Percentiles rank a stretch among this genome's conserved stretches.
Conservation (phyloP, 2,329 filamentous ascomycete species). For the Penicillium sp. region DNA sequence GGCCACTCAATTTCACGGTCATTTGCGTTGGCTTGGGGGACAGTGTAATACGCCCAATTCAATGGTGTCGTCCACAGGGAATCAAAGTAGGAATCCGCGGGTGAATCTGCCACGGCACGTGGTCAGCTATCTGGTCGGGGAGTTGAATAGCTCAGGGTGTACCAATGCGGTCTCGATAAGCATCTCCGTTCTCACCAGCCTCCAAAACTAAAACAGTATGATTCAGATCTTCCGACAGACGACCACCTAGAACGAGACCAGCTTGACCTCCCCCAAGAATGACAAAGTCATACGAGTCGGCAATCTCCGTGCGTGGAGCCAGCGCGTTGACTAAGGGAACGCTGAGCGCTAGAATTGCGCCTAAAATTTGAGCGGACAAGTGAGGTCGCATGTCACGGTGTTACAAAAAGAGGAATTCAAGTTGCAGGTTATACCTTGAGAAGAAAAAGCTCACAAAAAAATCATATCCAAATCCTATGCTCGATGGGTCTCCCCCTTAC, state of each 20-base stretch:
- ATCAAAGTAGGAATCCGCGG: conserved; percentile 34
- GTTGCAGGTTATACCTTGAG: background rate
- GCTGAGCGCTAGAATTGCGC: conserved; percentile 14
- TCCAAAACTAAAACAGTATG: conserved; percentile 36
- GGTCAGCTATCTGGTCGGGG: background rate
- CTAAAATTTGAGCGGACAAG: background rate
- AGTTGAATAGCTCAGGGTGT: background rate
- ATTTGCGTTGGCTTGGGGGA: conserved; percentile 27
- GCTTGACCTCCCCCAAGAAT: conserved; percentile 57
- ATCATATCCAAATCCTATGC: background rate
- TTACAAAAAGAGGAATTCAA: background rate
- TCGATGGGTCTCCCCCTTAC: background rate
- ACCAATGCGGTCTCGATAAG: conserved; percentile 35
- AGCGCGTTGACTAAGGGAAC: conserved; percentile 21
- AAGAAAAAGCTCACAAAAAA: background rate
- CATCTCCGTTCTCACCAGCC: conserved; percentile 32
- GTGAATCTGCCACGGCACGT: conserved; percentile 27
- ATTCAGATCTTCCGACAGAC: conserved; percentile 45
- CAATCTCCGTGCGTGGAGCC: conserved; percentile 26
- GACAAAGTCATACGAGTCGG: conserved; percentile 35
- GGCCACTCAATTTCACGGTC: conserved; percentile 34
- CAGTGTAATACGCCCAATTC: conserved; percentile 35
- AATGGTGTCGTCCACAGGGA: conserved; percentile 36
- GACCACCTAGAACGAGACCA: conserved; percentile 47
- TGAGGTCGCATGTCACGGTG: background rate